Conservation (phyloP, 2,329 filamentous ascomycete species). For the Fusarium siculi region DNA sequence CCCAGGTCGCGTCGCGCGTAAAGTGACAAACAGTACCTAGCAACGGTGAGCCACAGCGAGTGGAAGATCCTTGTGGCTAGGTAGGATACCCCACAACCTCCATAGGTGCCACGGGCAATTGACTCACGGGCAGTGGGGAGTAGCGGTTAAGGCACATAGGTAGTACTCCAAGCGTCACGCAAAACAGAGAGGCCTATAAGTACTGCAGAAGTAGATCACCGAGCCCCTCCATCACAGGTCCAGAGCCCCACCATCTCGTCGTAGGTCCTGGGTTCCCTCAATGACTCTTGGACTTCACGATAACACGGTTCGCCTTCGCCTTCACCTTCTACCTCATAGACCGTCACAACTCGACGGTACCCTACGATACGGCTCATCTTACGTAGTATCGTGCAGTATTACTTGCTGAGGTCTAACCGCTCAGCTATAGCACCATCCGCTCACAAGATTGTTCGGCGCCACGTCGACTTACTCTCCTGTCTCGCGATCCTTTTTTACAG, state of each 20-base stretch:
- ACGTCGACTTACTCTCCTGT: slow-evolving; percentile 26
- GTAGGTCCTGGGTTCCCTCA: slow-evolving; percentile 32
- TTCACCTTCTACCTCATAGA: slow-evolving; percentile 12
- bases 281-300: slow-evolving; percentile 39
- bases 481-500: slow-evolving; percentile 31
- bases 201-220: not conserved
- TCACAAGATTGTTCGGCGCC: slow-evolving; percentile 7
- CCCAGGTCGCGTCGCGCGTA: slow-evolving; percentile 50
- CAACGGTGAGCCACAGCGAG: slow-evolving; percentile 25
- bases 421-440: slow-evolving; percentile 10
- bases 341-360: slow-evolving; percentile 5
- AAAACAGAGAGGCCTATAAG: not conserved
- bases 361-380: slow-evolving; percentile 7
- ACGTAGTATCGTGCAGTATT: slow-evolving; percentile 11
- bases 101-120: slow-evolving; percentile 15
- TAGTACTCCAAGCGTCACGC: not conserved
- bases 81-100: not conserved
- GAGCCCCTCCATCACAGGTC: slow-evolving; percentile 35
- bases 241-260: slow-evolving; percentile 28
- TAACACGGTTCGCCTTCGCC: slow-evolving; percentile 35
- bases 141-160: not conserved
- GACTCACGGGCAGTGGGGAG: slow-evolving; percentile 23
- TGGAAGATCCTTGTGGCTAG: slow-evolving; percentile 25
- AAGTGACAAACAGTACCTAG: slow-evolving; percentile 43
- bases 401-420: not conserved